A percentile compares a stretch with the other conserved stretches of the same genome.
phyloP scores from a whole-genome alignment of 371 early-diverging fungal species.

The Lichtheimia hyalospora region DNA sequence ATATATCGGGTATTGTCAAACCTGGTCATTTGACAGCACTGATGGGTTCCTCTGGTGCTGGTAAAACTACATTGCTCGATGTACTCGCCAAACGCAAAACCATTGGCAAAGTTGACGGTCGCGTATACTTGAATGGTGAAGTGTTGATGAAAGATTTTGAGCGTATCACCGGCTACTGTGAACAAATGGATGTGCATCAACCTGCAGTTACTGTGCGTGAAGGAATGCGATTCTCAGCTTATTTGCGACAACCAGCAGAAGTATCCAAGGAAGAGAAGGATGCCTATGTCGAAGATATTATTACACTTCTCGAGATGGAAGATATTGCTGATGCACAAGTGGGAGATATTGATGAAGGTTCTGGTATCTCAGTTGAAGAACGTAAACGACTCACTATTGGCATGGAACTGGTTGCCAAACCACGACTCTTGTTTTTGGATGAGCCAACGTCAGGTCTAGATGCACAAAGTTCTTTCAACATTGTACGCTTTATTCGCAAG shows the following conservation, averaged over 20 bases:
- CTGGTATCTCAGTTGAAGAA: constrained; percentile 65
- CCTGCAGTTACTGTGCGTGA: constrained; percentile 62
- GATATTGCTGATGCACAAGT: constrained; percentile 55
- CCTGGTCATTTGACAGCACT: constrained; percentile 75
- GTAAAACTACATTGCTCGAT: constrained; percentile 87
- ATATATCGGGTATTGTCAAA: constrained; percentile 52
- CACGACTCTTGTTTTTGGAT: constrained; percentile 76
- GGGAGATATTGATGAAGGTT: constrained; percentile 46
- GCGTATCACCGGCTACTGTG: constrained; percentile 78
- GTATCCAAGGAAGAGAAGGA: constrained; percentile 57
- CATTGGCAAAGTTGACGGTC: constrained; percentile 70
- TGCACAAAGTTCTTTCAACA: constrained; percentile 67
- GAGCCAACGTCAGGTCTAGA: constrained; percentile 81
- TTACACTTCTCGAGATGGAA: constrained; percentile 62
- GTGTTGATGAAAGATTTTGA: constrained; percentile 53
- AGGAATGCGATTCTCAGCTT: constrained; percentile 68
- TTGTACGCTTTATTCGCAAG: constrained; percentile 65
- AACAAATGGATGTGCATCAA: constrained; percentile 81
- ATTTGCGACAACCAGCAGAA: constrained; percentile 56
- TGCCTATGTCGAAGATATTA: constrained; percentile 64
- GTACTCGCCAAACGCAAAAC: constrained; percentile 76
- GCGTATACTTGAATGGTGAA: constrained; percentile 59
- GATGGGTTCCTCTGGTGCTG: constrained; percentile 83
- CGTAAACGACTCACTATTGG: constrained; percentile 71
- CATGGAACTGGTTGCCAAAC: constrained; percentile 71